phyloP scores from a whole-genome alignment of 768 basidiomycete genomes.

The Calocybe cyanea region DNA sequence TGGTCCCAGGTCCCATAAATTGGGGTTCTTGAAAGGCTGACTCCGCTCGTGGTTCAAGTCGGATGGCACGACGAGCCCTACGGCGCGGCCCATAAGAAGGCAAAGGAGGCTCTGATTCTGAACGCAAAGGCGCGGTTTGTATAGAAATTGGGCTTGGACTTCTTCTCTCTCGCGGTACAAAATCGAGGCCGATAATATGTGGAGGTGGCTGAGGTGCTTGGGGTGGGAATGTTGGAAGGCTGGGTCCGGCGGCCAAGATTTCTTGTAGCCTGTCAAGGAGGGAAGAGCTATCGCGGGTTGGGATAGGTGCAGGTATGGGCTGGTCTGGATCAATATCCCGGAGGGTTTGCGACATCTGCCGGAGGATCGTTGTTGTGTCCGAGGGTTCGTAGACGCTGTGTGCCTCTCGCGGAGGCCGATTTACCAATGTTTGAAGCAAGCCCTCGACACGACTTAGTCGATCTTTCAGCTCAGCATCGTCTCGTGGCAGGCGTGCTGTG shows the following conservation, averaged over 20 bases:
- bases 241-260: slow-evolving; percentile 46
- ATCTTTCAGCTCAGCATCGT: slow-evolving; percentile 37
- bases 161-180: slow-evolving; percentile 30
- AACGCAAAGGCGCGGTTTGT: slow-evolving; percentile 22
- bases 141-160: slow-evolving; percentile 34
- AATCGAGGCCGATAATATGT: slow-evolving; percentile 45
- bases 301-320: slow-evolving; percentile 41
- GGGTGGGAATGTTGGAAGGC: slow-evolving; percentile 31
- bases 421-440: slow-evolving; percentile 35
- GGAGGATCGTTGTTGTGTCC: slow-evolving; percentile 25
- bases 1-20: neutral
- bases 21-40: neutral
- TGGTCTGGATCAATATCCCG: slow-evolving; percentile 15
- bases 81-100: neutral
- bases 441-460: slow-evolving; percentile 45
- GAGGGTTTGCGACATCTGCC: slow-evolving; percentile 19
- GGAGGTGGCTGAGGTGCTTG: slow-evolving; percentile 51
- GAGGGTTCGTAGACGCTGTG: slow-evolving; percentile 18
- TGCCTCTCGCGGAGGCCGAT: slow-evolving; percentile 28
- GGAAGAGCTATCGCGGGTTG: slow-evolving; percentile 45
- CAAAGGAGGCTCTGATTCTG: slow-evolving; percentile 24
- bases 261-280: slow-evolving; percentile 60
- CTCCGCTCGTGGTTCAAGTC: neutral
- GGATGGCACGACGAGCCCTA: neutral
- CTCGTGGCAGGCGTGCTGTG: slow-evolving; percentile 34